Conservation (phyloP, 2,329 filamentous ascomycete genomes). For the Exserohilum turcica region DNA sequence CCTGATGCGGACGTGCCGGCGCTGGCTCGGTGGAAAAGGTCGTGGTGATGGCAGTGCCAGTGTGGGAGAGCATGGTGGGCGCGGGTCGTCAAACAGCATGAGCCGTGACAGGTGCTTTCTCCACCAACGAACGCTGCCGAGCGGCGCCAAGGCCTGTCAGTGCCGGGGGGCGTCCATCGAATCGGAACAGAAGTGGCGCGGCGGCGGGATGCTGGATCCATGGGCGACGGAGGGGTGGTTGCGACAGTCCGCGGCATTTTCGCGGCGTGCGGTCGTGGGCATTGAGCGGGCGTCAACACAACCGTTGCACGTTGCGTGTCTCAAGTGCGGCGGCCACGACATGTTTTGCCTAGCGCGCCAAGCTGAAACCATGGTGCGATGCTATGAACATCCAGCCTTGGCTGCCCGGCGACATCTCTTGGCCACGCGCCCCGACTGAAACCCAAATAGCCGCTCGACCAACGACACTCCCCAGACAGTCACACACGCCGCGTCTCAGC, state of each 20-base stretch:
- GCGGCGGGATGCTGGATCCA: no score
- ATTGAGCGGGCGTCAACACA: no score
- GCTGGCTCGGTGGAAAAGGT: slow-evolving; percentile 13
- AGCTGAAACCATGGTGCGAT: slow-evolving; percentile 46
- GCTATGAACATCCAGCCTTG: slow-evolving; percentile 31
- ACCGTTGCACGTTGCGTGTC: slow-evolving; percentile 37
- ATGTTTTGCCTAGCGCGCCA: slow-evolving; percentile 37
- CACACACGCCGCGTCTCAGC: slow-evolving; percentile 20
- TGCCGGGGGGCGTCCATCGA: slow-evolving; percentile 4
- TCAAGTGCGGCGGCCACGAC: slow-evolving; percentile 18
- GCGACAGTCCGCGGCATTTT: no score
- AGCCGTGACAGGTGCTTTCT: slow-evolving; percentile 16
- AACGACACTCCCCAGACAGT: slow-evolving; percentile 26
- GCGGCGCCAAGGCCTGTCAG: slow-evolving; percentile 15
- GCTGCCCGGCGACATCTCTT: slow-evolving; percentile 23
- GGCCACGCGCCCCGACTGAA: slow-evolving; percentile 16
- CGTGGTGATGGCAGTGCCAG: not conserved
- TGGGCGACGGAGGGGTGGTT: no score
- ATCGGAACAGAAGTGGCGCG: slow-evolving; percentile 9
- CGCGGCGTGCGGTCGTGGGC: no score
- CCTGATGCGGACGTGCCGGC: slow-evolving; percentile 12
- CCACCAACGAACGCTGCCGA: slow-evolving; percentile 21
- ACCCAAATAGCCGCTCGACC: slow-evolving; percentile 27
- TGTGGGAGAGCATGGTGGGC: slow-evolving; percentile 1
- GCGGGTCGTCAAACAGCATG: slow-evolving; percentile 19